phyloP scores from a whole-genome alignment of 2,329 filamentous ascomycete genomes.

The Fusarium lateritium region DNA sequence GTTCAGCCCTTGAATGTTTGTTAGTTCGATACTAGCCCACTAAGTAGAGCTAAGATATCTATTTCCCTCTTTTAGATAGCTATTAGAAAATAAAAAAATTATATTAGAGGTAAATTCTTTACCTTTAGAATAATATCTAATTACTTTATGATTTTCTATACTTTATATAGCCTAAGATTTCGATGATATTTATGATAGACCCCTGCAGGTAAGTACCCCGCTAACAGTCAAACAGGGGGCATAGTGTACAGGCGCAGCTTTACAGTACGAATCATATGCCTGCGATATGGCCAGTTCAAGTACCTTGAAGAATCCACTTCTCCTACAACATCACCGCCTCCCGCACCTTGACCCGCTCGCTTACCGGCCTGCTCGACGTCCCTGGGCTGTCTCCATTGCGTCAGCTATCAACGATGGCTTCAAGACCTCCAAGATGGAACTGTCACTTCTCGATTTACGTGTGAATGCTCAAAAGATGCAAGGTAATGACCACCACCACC shows the following conservation, averaged over 20 bases:
- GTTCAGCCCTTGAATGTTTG: too few relatives aligned
- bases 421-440: constrained; percentile 19
- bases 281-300: constrained; percentile 26
- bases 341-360: constrained; percentile 38
- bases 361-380: constrained; percentile 31
- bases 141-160: too few relatives aligned
- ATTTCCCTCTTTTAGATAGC: too few relatives aligned
- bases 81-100: too few relatives aligned
- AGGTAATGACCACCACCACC: constrained; percentile 15
- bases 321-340: constrained; percentile 41
- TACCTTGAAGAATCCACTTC: constrained; percentile 32
- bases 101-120: too few relatives aligned
- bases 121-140: too few relatives aligned
- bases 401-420: constrained; percentile 34
- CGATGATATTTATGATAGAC: too few relatives aligned
- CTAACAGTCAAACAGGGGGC: too few relatives aligned
- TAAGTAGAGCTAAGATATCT: too few relatives aligned
- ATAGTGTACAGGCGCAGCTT: constrained; percentile 12
- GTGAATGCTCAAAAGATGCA: not conserved
- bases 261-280: constrained; percentile 30
- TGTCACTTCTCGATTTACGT: constrained; percentile 20
- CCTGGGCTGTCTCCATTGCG: constrained; percentile 40
- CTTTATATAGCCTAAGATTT: too few relatives aligned
- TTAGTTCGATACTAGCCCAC: too few relatives aligned
- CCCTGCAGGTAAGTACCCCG: too few relatives aligned